Conservation (phyloP, 371 early-diverging fungal genomes). For the Synchytrium microbalum region DNA sequence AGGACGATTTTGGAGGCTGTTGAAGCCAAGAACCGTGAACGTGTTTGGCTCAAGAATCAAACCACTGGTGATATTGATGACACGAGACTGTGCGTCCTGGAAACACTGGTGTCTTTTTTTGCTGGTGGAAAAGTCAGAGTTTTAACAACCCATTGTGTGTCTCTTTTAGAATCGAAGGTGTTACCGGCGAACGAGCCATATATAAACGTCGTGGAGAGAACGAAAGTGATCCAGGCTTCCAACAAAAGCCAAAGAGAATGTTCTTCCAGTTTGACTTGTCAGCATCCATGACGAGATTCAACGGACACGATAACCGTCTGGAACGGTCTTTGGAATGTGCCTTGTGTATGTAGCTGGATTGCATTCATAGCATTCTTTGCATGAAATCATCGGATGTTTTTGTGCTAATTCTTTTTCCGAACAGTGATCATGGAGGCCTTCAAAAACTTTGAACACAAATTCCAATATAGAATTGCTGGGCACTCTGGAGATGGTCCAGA, state of each 20-base stretch:
- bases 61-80: slow-evolving; percentile 78
- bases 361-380: not conserved
- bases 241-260: slow-evolving; percentile 63
- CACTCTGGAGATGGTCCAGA: slow-evolving; percentile 28
- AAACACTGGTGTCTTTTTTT: not conserved
- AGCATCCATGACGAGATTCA: slow-evolving; percentile 46
- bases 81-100: slow-evolving; percentile 44
- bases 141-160: too few species aligned
- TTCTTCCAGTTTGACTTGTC: slow-evolving; percentile 73
- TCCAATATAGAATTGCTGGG: slow-evolving; percentile 20
- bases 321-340: slow-evolving; percentile 30
- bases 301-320: slow-evolving; percentile 23
- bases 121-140: too few species aligned
- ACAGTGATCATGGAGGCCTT: slow-evolving; percentile 23
- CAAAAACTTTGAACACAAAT: slow-evolving; percentile 27
- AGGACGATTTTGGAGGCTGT: slow-evolving; percentile 68
- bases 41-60: slow-evolving; percentile 76
- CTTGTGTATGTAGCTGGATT: slow-evolving; percentile 15
- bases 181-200: slow-evolving; percentile 70
- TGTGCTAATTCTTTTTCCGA: not conserved
- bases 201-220: slow-evolving; percentile 66
- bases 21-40: slow-evolving; percentile 74
- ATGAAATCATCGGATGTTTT: not conserved
- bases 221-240: slow-evolving; percentile 58
- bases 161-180: slow-evolving; percentile 47